Evolutionary conservation across 305 asterid genomes (phyloP), one percentile per base, ranked within the genome.

Genomic region (Solanum hybrid): DNA sequence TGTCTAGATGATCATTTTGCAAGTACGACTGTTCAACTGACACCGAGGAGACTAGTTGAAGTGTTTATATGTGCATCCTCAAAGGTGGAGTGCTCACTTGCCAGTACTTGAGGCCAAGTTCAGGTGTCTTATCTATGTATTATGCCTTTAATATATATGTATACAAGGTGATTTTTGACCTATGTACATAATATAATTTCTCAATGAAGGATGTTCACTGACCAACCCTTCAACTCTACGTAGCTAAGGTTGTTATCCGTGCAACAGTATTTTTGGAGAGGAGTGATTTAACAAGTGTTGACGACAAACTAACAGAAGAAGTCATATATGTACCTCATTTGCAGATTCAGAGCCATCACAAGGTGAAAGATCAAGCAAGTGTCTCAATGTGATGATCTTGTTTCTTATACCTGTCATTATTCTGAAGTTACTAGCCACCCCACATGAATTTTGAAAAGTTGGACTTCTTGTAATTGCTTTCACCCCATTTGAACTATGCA

Each of bases 321-420:
- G 10, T 75, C 14, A 4, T 32, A 76, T 15, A 31, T 15, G 37
- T 75, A 97, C 99, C 99, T 97, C 95, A 78, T 91, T 91, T 51
- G 93, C 90, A 69, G 98, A 89, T 90, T 94, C 95, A 76, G 98
- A 93, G 87, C 94, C 95, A 27, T 35, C 78, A 32, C 96, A 95
- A 71, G 99, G 99, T 77, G 96, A 78, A 79, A 97, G 91, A 92
- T 97, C 99, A 4, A 97, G 94, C 88, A 95, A 92, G 93, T 95
- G 97, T 87, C 99, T 92, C 45, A 97, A 93, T 90, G 92, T 91
- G 34, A 95, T 90, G 86, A 95, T 90, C 92, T 97, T 94, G 93
- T 89, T 94, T 89, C 91, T 90, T 69, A 96, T 92, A 85, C 92
- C 97, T 6, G 91, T 90, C 95, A 92, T 93, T 89, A 90, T 90